Evolutionary conservation across 1,284 basidiomycete genomes (phyloP), one percentile per base, ranked within the genome.

Genomic region (Sporisorium scitamineum): DNA sequence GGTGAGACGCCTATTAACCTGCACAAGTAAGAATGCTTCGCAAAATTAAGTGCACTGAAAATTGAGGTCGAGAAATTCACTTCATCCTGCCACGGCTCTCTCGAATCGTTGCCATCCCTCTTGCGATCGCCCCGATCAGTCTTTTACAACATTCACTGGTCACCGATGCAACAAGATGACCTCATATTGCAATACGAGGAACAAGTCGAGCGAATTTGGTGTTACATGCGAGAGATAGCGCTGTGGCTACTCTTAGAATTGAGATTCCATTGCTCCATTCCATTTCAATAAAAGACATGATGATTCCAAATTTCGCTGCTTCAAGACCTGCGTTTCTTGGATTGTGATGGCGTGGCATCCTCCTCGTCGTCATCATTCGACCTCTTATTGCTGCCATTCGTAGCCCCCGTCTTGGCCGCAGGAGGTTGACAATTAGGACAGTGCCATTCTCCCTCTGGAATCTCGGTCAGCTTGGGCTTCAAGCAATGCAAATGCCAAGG

Each of bases 401-500:
- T 20, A 8, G 22, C 16, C 0, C 14, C 26, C 11, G 9, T 22
- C 27, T 44, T 59, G 4, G 53, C n/a, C n/a, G 55, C 57, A 6
- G 62, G 52, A 8, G 59, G 63, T 31, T 61, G 59, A 13, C 81
- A 85, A 34, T 69, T 54, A 22, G 70, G 72, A 54, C 81, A 84
- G 59, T 79, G 70, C 79, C 79, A 81, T 56, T 82, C 77, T 54
- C 93, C 95, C 24, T 93, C 92, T 0, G 95, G 95, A 16, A 95
- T 87, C 1, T 88, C 90, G 16, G 87, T 84, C 54, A 98, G 86
- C 3, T 93, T 93, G 8, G 94, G 95, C 34, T 88, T 86, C 53
- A 96, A 89, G 85, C 95, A 98, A 5, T 88, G 88, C 14, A 93
- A 87, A 84, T 98, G 95, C 84, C 92, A 97, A 0, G 94, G 93